A percentile compares a stretch with the other conserved stretches of the same genome.
Evolutionary conservation across 2,329 filamentous ascomycete genomes (phyloP).

Genomic region (Epichloe uncinata): DNA sequence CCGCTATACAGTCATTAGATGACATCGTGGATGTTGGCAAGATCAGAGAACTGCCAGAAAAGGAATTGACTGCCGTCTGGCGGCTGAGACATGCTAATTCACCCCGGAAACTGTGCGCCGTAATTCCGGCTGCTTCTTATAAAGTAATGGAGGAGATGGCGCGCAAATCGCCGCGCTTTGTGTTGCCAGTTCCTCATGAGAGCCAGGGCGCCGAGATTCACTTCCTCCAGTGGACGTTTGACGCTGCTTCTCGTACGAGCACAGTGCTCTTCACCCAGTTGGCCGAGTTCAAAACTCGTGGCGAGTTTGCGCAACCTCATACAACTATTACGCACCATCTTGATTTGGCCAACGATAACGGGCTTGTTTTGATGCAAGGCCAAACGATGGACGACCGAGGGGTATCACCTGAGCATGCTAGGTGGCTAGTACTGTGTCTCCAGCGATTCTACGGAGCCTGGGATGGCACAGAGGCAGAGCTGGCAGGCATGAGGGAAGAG

Average conservation of each 20-base stretch:
- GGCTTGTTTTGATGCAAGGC: constrained; percentile 77
- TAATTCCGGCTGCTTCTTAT: constrained; percentile 65
- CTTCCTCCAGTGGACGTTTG: constrained; percentile 93
- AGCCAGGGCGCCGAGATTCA: constrained; percentile 75
- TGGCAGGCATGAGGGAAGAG: constrained; percentile 32
- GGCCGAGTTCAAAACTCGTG: constrained; percentile 81
- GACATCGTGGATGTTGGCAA: constrained; percentile 66
- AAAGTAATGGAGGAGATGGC: constrained; percentile 57
- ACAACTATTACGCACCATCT: constrained; percentile 88
- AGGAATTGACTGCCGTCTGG: constrained; percentile 84
- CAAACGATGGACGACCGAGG: constrained; percentile 63
- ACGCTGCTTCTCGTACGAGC: constrained; percentile 46
- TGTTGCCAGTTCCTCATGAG: constrained; percentile 68
- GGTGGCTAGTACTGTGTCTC: constrained; percentile 81
- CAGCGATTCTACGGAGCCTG: constrained; percentile 81
- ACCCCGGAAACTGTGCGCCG: constrained; percentile 67
- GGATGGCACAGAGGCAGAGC: constrained; percentile 29
- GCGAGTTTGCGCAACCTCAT: constrained; percentile 81
- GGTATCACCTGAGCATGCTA: constrained; percentile 67
- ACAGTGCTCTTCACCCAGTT: constrained; percentile 89
- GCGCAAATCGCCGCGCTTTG: constrained; percentile 69
- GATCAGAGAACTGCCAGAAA: constrained; percentile 53
- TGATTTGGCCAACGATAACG: constrained; percentile 62
- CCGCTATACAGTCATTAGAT: constrained; percentile 31
- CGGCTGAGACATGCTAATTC: constrained; percentile 69